Conservation (phyloP, 805 yeast genomes). For the Danielia oregonensis region DNA sequence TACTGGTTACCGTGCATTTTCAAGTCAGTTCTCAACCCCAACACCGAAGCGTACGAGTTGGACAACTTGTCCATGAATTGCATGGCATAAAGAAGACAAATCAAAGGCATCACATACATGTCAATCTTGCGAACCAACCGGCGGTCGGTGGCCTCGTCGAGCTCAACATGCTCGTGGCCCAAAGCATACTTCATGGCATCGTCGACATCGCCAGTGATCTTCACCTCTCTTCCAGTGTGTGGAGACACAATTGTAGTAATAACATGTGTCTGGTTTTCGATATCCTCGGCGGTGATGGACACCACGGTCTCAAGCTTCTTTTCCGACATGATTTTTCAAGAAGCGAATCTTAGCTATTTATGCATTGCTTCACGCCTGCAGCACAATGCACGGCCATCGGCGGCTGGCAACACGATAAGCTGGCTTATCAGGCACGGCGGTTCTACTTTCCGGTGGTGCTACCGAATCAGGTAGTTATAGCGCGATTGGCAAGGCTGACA, state of each 20-base stretch:
- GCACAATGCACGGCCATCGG: too few species aligned
- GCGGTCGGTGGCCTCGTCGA: constrained; percentile 13
- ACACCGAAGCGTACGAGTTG: constrained; percentile 58
- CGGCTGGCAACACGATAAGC: too few species aligned
- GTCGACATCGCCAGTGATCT: constrained; percentile 39
- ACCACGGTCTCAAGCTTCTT: neutral
- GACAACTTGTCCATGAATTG: constrained; percentile 61
- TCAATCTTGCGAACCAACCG: constrained; percentile 54
- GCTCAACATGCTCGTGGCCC: constrained; percentile 24
- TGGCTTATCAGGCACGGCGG: too few species aligned
- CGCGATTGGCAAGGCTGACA: too few species aligned
- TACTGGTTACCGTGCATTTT: constrained; percentile 40
- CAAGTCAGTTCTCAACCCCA: constrained; percentile 55
- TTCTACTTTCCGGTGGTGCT: too few species aligned
- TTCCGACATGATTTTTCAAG: neutral
- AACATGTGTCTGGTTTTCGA: constrained; percentile 2
- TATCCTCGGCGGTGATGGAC: constrained; percentile 1
- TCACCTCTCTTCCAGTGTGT: constrained; percentile 16
- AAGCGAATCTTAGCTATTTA: too few species aligned
- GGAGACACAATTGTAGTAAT: constrained; percentile 17
- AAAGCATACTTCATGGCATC: constrained; percentile 43
- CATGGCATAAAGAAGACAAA: constrained; percentile 52
- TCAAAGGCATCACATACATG: constrained; percentile 41
- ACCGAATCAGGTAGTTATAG: too few species aligned
- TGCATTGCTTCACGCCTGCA: too few species aligned